Conservation (phyloP, 2,329 filamentous ascomycete species). For the Fusarium goolgardi region DNA sequence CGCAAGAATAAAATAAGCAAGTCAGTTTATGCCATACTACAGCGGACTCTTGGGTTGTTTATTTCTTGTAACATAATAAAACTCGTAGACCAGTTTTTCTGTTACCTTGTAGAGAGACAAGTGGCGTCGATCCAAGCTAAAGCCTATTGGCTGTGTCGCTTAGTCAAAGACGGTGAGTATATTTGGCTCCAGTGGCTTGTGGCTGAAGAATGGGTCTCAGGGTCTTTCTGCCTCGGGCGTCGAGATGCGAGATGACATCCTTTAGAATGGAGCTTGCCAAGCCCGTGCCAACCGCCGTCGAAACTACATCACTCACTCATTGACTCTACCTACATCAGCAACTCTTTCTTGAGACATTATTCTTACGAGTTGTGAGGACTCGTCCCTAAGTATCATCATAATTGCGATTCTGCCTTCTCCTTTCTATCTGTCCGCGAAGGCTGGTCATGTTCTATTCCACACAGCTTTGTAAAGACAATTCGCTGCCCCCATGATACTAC, state of each 20-base stretch:
- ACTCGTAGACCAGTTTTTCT: not conserved
- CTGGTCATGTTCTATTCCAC: slow-evolving; percentile 43
- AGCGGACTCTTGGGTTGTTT: not conserved
- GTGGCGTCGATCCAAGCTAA: not conserved
- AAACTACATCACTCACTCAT: slow-evolving; percentile 25
- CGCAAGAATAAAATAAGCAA: not conserved
- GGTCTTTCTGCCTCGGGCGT: slow-evolving; percentile 13
- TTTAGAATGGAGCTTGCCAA: slow-evolving; percentile 34
- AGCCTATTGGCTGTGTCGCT: not conserved
- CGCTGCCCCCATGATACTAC: slow-evolving; percentile 42
- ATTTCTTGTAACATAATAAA: not conserved
- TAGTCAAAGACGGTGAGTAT: not conserved
- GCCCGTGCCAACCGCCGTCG: slow-evolving; percentile 39
- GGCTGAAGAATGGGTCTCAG: slow-evolving; percentile 1
- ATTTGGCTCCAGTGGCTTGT: slow-evolving; percentile 16
- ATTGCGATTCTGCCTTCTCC: not conserved
- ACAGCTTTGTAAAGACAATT: slow-evolving; percentile 38
- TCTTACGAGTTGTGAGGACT: slow-evolving; percentile 9
- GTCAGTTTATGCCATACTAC: not conserved
- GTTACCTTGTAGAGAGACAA: not conserved
- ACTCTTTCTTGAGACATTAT: slow-evolving; percentile 28
- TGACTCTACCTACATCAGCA: slow-evolving; percentile 8
- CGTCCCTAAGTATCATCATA: slow-evolving; percentile 3
- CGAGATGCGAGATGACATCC: slow-evolving; percentile 47
- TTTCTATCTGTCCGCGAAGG: slow-evolving; percentile 27